Percentiles rank a stretch among this genome's conserved stretches.
Conservation (phyloP, 2,329 filamentous ascomycete species). For the Neonectria faginata region DNA sequence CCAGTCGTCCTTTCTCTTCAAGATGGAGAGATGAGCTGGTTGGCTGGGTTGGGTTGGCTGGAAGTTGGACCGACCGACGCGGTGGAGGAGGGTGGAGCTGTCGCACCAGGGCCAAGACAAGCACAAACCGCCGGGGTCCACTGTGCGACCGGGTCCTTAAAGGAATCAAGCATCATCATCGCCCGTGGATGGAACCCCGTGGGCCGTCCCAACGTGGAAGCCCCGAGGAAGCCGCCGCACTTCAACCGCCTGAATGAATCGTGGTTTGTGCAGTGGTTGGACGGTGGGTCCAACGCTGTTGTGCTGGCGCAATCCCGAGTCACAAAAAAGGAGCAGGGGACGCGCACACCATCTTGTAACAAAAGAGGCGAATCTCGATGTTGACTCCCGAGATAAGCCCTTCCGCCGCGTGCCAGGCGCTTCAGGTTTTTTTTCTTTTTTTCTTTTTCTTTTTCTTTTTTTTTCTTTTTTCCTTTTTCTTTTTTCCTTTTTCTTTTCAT, state of each 20-base stretch:
- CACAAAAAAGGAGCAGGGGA: conserved; percentile 21
- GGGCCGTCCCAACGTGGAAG: conserved; percentile 41
- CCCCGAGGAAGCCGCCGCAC: conserved; percentile 39
- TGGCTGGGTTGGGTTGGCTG: conserved; percentile 19
- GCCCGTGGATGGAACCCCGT: conserved; percentile 31
- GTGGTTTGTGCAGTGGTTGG: conserved; percentile 15
- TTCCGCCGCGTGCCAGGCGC: conserved; percentile 15
- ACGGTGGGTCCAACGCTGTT: conserved; percentile 30
- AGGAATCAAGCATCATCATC: conserved; percentile 23
- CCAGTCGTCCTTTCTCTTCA: conserved; percentile 13
- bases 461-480: too few species aligned
- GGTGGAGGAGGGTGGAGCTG: conserved; percentile 32
- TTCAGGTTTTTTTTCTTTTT: neutral
- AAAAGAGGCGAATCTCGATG: conserved; percentile 17
- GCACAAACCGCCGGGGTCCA: conserved; percentile 33
- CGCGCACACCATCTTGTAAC: conserved; percentile 3
- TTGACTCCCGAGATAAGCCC: conserved; percentile 20
- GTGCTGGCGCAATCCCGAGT: conserved; percentile 30
- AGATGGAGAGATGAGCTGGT: neutral
- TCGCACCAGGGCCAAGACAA: conserved; percentile 41
- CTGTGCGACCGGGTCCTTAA: conserved; percentile 31
- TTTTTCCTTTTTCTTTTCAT: too few species aligned
- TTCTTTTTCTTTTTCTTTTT: too few species aligned
- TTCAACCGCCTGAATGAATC: conserved; percentile 1
- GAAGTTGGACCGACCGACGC: conserved; percentile 9